Conservation (phyloP, 495 filamentous ascomycete species). For the Mytilinidion resinicola region DNA sequence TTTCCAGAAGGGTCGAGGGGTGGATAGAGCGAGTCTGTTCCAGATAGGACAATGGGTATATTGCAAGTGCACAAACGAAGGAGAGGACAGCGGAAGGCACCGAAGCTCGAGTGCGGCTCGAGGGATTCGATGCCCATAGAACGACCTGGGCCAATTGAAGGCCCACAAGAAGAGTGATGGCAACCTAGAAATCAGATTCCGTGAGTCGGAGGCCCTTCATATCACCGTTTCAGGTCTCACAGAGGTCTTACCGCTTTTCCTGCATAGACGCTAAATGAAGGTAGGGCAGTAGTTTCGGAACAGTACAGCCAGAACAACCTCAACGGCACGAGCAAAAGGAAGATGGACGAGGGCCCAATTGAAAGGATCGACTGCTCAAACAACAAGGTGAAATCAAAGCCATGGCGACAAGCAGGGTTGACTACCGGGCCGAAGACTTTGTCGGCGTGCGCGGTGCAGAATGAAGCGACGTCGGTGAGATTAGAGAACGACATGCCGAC, state of each 20-base stretch:
- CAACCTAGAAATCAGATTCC: neutral
- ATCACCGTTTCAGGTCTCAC: neutral
- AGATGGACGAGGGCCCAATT: conserved; percentile 30
- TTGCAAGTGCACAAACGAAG: conserved; percentile 37
- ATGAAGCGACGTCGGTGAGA: neutral
- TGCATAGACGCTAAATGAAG: neutral
- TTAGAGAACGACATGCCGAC: neutral
- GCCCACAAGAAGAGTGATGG: conserved; percentile 18
- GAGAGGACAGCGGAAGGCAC: conserved; percentile 44
- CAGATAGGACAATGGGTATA: conserved; percentile 46
- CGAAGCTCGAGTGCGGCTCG: conserved; percentile 38
- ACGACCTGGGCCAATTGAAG: conserved; percentile 22
- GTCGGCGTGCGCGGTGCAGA: conserved; percentile 1
- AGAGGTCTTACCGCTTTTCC: conserved; percentile 4
- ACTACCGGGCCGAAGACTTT: conserved; percentile 2
- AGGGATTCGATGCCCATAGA: conserved; percentile 15
- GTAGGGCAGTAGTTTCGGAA: neutral
- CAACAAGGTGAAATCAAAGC: conserved; percentile 26
- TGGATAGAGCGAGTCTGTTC: conserved; percentile 51
- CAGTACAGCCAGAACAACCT: conserved; percentile 1
- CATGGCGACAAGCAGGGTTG: conserved; percentile 26
- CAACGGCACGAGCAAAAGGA: conserved; percentile 3
- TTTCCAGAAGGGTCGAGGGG: conserved; percentile 53
- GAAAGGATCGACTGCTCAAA: conserved; percentile 51
- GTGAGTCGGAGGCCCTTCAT: neutral